These are phyloP conservation scores for Aspergillus viridinutans DNA, from an alignment of 2,329 filamentous ascomycete genomes.

Conservation along the genomic window DNA sequence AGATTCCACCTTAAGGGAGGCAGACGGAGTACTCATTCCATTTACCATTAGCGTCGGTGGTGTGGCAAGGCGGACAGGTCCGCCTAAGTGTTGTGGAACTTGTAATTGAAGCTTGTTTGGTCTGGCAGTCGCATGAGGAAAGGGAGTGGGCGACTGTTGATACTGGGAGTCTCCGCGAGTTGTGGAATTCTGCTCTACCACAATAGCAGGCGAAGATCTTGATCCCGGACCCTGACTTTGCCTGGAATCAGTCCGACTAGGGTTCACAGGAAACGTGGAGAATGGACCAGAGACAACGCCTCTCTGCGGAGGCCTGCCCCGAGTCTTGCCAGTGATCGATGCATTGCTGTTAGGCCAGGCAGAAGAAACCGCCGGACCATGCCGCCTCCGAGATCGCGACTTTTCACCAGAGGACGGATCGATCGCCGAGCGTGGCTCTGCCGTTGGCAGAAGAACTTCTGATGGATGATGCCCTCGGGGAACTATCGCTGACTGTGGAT, in stretches of 20 bases:
- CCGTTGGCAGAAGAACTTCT: constrained; percentile 34
- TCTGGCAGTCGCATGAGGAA: constrained; percentile 17
- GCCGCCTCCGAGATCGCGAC: constrained; percentile 51
- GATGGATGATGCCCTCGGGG: constrained; percentile 44
- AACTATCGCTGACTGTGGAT: constrained; percentile 75
- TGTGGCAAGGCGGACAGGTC: constrained; percentile 41
- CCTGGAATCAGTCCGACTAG: constrained; percentile 47
- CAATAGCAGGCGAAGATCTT: constrained; percentile 39
- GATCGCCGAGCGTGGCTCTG: constrained; percentile 67
- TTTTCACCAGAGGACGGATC: constrained; percentile 54
- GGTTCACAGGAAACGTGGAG: constrained; percentile 64
- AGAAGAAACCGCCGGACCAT: constrained; percentile 84
- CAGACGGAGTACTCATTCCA: constrained; percentile 26
- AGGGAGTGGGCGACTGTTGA: constrained; percentile 24
- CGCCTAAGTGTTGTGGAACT: constrained; percentile 39
- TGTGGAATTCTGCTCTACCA: constrained; percentile 37
- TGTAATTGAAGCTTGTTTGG: constrained; percentile 41
- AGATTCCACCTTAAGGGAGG: constrained; percentile 11
- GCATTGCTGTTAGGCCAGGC: constrained; percentile 72
- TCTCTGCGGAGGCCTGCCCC: constrained; percentile 75
- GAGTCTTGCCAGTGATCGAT: constrained; percentile 63
- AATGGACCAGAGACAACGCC: constrained; percentile 62
- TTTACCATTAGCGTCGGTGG: constrained; percentile 40
- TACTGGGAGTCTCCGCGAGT: constrained; percentile 16
- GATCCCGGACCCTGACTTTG: constrained; percentile 39